Evolutionary conservation across 352 stramenopile genomes (phyloP), one percentile per base, ranked within the genome.

Genomic region (Phytophthora kernoviae): DNA sequence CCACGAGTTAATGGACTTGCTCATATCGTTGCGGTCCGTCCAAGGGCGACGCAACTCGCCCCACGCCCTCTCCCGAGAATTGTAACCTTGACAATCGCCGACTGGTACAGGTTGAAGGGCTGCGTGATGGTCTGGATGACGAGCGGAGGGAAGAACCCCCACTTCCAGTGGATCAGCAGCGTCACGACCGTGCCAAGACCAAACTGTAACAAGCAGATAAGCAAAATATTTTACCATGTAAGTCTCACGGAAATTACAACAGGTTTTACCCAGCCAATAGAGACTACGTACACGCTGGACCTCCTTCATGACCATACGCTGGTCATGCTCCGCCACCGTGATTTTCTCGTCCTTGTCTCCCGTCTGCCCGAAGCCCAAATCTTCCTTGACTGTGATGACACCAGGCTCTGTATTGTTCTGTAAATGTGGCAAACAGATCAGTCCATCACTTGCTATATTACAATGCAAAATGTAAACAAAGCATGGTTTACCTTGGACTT

Each of bases 121-220:
- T 91, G 83, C 59, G 80, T 91, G 51, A 93, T 73, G 27, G 76
- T 73, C 71, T 91, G 83, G 63, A 94, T 91, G 57, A 94, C 61
- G 11, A 94, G 74, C 34, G 85, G 85, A 17, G 85, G 85, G 66
- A 90, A 91, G 65, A 92, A 93, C 46, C 79, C 78, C 78, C 76
- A 94, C 57, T 90, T 84, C 65, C 75, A 87, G 73, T 93, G 83
- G 37, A 93, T 60, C 41, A 94, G 77, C 40, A 85, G 43, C 45
- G 85, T 89, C 58, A 94, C 70, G 12, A 66, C 40, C 22, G 83
- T 76, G 51, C 83, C 81, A 17, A 94, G 65, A 32, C 61, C 77
- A 52, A 89, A 84, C 84, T 91, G 46, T 39, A 39, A 32, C 18
- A 43, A 11, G 2, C 36, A 27, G n/a, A 32, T 20, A 26, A 27